phyloP scores from a whole-genome alignment of 495 filamentous ascomycete species.

The Penicillium flavigenum region DNA sequence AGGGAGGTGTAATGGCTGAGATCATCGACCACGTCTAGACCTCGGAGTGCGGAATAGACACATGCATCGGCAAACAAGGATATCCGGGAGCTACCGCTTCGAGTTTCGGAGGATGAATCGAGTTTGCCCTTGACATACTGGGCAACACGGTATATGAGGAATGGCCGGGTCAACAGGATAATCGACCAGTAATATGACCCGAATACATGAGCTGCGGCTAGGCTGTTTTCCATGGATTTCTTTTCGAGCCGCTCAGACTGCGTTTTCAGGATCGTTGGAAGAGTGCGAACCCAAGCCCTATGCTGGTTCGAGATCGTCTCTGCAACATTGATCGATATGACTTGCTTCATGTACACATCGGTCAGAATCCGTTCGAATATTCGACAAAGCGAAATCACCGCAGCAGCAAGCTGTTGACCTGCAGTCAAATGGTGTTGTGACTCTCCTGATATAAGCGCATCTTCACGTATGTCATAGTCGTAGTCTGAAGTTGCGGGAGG shows the following conservation, averaged over 20 bases:
- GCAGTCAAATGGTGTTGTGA: slow-evolving; percentile 23
- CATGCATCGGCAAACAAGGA: slow-evolving; percentile 69
- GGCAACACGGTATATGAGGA: slow-evolving; percentile 60
- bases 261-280: slow-evolving; percentile 35
- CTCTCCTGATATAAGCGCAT: slow-evolving; percentile 19
- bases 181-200: slow-evolving; percentile 73
- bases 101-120: slow-evolving; percentile 26
- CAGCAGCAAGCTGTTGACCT: slow-evolving; percentile 37
- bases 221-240: slow-evolving; percentile 52
- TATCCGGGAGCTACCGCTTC: slow-evolving; percentile 46
- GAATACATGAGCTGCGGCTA: slow-evolving; percentile 66
- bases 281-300: slow-evolving; percentile 41
- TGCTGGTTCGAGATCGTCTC: slow-evolving; percentile 64
- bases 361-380: slow-evolving; percentile 66
- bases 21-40: slow-evolving; percentile 59
- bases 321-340: slow-evolving; percentile 63
- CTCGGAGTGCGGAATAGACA: slow-evolving; percentile 66
- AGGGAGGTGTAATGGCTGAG: slow-evolving; percentile 59
- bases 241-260: slow-evolving; percentile 38
- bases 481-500: slow-evolving; percentile 60
- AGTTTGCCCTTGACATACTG: slow-evolving; percentile 43
- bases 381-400: slow-evolving; percentile 49
- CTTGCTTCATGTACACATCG: slow-evolving; percentile 67
- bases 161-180: slow-evolving; percentile 65
- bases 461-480: slow-evolving; percentile 53